Base-by-base conservation (phyloP, 371 early-diverging fungal genomes). In the Phascolomyces articulosus region DNA sequence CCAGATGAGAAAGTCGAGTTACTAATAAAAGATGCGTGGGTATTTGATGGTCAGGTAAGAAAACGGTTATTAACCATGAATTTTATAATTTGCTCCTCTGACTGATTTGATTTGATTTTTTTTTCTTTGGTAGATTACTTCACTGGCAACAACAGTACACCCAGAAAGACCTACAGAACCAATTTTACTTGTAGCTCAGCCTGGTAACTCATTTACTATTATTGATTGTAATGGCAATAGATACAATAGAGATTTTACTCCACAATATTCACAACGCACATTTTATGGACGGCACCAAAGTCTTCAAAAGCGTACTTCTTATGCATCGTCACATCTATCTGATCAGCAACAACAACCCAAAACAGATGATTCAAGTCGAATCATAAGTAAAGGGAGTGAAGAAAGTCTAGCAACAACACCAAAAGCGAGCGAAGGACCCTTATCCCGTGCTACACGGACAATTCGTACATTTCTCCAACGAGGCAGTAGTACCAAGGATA, bases 161-260 rank as follows among this genome's bases (percentile, higher is more conserved):
- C 83, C 83, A 29, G 71, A 75, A 15, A 31, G 64, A 40, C 83
- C 79, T 13, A 63, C 73, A 53, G 77, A 78, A 21, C 84, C 84
- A 3, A 64, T 87, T 20, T 58, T 87, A 1, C 74, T 87, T 0
- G 85, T 87, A 2, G 87, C 87, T 15, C 87, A 87, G 59, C 86
- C 87, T 1, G 87, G 87, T 6, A 83, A 85, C 44, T 85, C 82
- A 20, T 87, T 87, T 59, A 78, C 83, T 0, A 85, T 85, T 57
- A 82, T 87, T 24, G 86, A 87, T 62, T 76, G 79, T 34, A 71
- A 81, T 41, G 87, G 87, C 34, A 78, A 79, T 47, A 68, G 86
- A 23, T 80, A 78, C n/a, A 82, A 84, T 41, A 61, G 70, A 7
- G 83, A 83, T 56, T 75, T 83, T 53, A 79, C 80, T 2, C 78